Conservation (phyloP, 345 rosid genomes). For the Lepidium aucheri region DNA sequence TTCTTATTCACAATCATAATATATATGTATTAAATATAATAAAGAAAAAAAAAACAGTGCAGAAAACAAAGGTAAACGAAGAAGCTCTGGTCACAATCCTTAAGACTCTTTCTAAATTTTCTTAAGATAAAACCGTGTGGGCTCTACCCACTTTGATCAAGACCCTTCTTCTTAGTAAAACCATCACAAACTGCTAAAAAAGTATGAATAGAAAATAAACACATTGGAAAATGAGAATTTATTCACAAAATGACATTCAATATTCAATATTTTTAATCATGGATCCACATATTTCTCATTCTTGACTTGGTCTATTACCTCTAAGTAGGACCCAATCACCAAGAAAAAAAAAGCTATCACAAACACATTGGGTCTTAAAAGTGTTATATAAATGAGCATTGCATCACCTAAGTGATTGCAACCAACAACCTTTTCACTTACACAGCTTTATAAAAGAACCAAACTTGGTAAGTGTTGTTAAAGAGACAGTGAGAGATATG, state of each 20-base stretch:
- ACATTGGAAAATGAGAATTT: not conserved
- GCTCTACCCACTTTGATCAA: conserved; percentile 26
- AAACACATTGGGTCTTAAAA: not conserved
- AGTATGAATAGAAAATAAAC: not conserved
- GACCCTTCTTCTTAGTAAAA: conserved; percentile 1
- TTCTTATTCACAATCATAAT: not conserved
- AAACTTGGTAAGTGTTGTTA: conserved; percentile 9
- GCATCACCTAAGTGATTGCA: conserved; percentile 4
- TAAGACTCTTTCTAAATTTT: not conserved
- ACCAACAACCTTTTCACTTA: conserved; percentile 19
- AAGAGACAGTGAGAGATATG: conserved; percentile 20
- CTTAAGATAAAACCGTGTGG: conserved; percentile 25
- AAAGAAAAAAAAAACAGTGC: not conserved
- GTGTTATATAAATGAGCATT: conserved; percentile 17
- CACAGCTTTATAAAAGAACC: not conserved
- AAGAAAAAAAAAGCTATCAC: not conserved
- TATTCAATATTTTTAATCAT: conserved; percentile 12
- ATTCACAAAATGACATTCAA: not conserved
- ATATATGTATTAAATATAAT: not conserved
- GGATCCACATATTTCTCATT: conserved; percentile 3
- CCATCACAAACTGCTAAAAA: conserved; percentile 6
- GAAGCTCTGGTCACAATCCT: not conserved
- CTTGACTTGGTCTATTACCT: conserved; percentile 23
- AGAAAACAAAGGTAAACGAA: not conserved
- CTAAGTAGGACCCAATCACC: conserved; percentile 2